Percentiles rank a stretch among this genome's conserved stretches.
These are phyloP conservation scores for Diophrys sp. DNA, from an alignment of 73 alveolate genomes.

Conservation along the genomic window DNA sequence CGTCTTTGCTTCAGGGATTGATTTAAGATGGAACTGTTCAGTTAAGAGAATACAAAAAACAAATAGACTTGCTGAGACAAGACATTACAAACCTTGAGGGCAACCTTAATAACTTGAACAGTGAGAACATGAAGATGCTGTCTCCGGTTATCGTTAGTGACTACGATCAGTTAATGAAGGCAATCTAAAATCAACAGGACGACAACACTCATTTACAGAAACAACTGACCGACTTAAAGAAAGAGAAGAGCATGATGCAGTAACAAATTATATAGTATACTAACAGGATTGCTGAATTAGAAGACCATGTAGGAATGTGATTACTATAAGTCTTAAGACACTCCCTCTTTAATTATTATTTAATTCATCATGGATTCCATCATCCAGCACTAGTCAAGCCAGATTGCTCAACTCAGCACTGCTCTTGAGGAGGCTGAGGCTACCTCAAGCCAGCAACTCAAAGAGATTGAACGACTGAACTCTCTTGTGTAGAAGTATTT, in stretches of 20 bases:
- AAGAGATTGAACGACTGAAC: no score
- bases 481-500: no score
- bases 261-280: constrained; percentile 17
- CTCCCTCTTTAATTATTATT: no score
- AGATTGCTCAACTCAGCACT: no score
- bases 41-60: constrained; percentile 55
- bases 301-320: constrained; percentile 41
- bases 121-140: constrained; percentile 43
- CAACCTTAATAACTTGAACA: constrained; percentile 37
- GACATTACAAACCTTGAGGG: constrained; percentile 47
- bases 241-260: constrained; percentile 47
- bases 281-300: constrained; percentile 30
- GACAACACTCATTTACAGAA: constrained; percentile 52
- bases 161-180: constrained; percentile 27
- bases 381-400: no score
- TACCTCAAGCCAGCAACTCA: no score
- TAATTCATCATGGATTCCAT: no score
- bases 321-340: no score
- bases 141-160: constrained; percentile 25
- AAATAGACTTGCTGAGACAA: constrained; percentile 36
- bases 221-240: constrained; percentile 51
- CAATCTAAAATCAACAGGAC: constrained; percentile 25
- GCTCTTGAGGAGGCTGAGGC: no score
- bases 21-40: constrained; percentile 15
- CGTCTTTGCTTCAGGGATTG: constrained; percentile 9